Evolutionary conservation across 257 asterid genomes (phyloP).

Genomic region (Jaltomata sinuosa): DNA sequence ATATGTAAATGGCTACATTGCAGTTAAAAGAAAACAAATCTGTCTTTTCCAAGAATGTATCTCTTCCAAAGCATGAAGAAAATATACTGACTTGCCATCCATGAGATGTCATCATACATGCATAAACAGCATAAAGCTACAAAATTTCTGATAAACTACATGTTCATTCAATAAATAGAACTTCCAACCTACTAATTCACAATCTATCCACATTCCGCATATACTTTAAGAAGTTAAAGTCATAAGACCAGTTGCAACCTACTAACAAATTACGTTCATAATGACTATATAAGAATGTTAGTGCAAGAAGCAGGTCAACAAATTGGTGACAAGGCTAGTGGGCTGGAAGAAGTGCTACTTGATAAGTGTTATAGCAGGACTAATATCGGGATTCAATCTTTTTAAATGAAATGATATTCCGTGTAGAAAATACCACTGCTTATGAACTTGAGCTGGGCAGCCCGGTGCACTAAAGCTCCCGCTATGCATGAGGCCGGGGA

Average conservation of each 20-base stretch:
- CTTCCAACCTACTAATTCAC: not conserved
- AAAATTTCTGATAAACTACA: not conserved
- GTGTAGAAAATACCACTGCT: not conserved
- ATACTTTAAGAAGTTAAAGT: not conserved
- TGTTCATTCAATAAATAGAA: not conserved
- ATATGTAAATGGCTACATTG: not conserved
- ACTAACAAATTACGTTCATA: not conserved
- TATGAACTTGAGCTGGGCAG: not conserved
- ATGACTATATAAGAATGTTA: not conserved
- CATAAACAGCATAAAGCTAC: not conserved
- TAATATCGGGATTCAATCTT: not conserved
- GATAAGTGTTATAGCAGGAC: not conserved
- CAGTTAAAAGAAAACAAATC: not conserved
- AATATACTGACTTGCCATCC: not conserved
- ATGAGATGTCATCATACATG: not conserved
- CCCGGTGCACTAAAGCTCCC: not conserved
- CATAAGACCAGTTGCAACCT: not conserved
- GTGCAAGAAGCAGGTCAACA: not conserved
- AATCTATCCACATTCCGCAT: not conserved
- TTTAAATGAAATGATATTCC: not conserved
- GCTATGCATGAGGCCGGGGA: not conserved
- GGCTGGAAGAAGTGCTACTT: not conserved
- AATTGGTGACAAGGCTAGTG: not conserved
- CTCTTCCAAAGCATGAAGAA: not conserved
- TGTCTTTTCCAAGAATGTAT: not conserved